phyloP scores from a whole-genome alignment of 306 rosid genomes.

The Bauhinia variegata region DNA sequence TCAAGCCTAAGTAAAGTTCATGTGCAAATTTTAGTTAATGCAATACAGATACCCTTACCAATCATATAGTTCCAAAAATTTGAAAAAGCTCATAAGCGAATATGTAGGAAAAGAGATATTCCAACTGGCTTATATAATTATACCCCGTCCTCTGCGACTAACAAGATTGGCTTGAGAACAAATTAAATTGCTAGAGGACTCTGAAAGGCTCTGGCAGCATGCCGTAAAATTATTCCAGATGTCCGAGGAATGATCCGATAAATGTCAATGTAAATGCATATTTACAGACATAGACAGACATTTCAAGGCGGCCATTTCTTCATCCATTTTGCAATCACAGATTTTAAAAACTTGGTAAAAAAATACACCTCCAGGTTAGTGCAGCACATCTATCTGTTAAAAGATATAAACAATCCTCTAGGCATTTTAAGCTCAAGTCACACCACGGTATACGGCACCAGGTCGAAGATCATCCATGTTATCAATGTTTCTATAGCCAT shows the following conservation, averaged over 20 bases:
- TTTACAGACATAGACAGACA: constrained; percentile 55
- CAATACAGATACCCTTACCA: too few species aligned
- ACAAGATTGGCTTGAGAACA: too few species aligned
- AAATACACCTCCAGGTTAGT: constrained; percentile 27
- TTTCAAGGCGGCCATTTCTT: constrained; percentile 34
- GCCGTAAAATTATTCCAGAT: constrained; percentile 6
- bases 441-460: constrained; percentile 84
- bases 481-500: constrained; percentile 78
- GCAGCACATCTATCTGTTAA: constrained; percentile 14
- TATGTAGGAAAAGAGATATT: too few species aligned
- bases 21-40: too few species aligned
- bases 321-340: constrained; percentile 32
- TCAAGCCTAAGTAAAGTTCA: too few species aligned
- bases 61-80: too few species aligned
- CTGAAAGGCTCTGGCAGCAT: not conserved
- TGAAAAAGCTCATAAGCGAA: too few species aligned
- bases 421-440: constrained; percentile 50
- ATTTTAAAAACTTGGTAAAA: constrained; percentile 17
- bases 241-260: not conserved
- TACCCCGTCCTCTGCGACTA: too few species aligned
- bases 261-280: constrained; percentile 31
- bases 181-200: too few species aligned
- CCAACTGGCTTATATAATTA: too few species aligned
- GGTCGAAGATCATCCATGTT: constrained; percentile 93
- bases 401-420: constrained; percentile 30